Percentiles rank a stretch among this genome's conserved stretches.
Evolutionary conservation across 495 filamentous ascomycete genomes (phyloP).

Genomic region (Schizothecium vesticola): DNA sequence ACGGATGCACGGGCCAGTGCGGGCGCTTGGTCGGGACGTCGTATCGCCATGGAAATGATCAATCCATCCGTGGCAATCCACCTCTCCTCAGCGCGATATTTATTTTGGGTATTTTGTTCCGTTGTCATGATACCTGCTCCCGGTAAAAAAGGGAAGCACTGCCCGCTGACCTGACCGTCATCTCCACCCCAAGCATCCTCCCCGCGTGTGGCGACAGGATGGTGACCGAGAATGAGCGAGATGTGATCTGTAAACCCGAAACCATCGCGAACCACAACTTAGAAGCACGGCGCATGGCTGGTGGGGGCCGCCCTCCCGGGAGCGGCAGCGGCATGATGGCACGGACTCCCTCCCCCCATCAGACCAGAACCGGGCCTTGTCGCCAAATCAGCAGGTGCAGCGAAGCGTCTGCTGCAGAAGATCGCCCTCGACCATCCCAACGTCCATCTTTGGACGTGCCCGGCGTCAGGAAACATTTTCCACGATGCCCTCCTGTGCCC

Average conservation of each 20-base stretch:
- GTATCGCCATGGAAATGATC: conserved; percentile 6
- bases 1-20: conserved; percentile 24
- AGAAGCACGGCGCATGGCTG: background rate
- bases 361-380: background rate
- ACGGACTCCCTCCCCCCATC: background rate
- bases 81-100: background rate
- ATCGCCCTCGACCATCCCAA: conserved; percentile 1
- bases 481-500: conserved; percentile 2
- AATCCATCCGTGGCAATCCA: conserved; percentile 1
- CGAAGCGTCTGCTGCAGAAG: conserved; percentile 8
- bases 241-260: background rate
- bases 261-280: background rate
- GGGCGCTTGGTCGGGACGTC: conserved; percentile 25
- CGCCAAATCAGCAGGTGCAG: conserved; percentile 12
- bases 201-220: too few relatives aligned
- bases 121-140: background rate
- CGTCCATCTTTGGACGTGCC: background rate
- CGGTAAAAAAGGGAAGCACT: background rate
- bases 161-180: background rate
- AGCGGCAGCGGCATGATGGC: background rate
- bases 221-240: too few relatives aligned
- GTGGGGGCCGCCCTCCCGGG: background rate
- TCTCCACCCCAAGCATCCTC: background rate
- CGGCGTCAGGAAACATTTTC: background rate
- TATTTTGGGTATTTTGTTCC: conserved; percentile 1